Percentiles rank a stretch among this genome's conserved stretches.
phyloP scores from a whole-genome alignment of 768 basidiomycete species.

The Hygrophorus russula region DNA sequence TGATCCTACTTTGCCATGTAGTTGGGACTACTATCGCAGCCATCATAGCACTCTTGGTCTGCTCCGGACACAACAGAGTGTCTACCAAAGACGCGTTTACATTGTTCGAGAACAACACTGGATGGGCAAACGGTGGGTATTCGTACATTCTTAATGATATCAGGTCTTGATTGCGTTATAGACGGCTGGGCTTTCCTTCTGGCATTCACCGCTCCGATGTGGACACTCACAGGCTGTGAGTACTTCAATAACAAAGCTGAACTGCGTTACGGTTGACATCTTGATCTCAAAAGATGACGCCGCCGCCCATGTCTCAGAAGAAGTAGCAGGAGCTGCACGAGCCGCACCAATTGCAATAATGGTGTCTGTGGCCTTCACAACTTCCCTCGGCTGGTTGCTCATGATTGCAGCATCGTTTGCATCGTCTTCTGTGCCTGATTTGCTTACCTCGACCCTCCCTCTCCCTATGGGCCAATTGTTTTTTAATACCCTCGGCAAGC shows the following conservation, averaged over 20 bases:
- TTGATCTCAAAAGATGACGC: constrained; percentile 47
- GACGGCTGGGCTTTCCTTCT: constrained; percentile 67
- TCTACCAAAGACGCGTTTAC: constrained; percentile 62
- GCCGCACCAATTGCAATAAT: constrained; percentile 64
- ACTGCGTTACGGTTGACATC: background rate
- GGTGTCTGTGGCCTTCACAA: constrained; percentile 48
- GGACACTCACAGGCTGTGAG: constrained; percentile 70
- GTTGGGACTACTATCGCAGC: constrained; percentile 58
- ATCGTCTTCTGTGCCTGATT: constrained; percentile 38
- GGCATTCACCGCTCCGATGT: constrained; percentile 68
- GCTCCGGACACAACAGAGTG: constrained; percentile 44
- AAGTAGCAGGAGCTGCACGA: constrained; percentile 50
- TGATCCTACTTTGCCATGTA: constrained; percentile 16
- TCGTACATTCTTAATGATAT: background rate
- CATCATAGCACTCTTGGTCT: constrained; percentile 46
- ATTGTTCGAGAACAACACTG: constrained; percentile 58
- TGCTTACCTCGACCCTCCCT: constrained; percentile 39
- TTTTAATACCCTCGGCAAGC: constrained; percentile 50
- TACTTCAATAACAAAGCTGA: constrained; percentile 2
- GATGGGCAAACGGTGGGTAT: constrained; percentile 48
- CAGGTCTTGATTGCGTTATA: constrained; percentile 15
- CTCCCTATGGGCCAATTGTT: constrained; percentile 69
- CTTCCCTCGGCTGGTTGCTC: constrained; percentile 54
- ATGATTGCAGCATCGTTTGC: constrained; percentile 58
- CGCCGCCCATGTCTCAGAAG: constrained; percentile 67